phyloP scores from a whole-genome alignment of 129 eudicot species.

The Sambucus nigra region DNA sequence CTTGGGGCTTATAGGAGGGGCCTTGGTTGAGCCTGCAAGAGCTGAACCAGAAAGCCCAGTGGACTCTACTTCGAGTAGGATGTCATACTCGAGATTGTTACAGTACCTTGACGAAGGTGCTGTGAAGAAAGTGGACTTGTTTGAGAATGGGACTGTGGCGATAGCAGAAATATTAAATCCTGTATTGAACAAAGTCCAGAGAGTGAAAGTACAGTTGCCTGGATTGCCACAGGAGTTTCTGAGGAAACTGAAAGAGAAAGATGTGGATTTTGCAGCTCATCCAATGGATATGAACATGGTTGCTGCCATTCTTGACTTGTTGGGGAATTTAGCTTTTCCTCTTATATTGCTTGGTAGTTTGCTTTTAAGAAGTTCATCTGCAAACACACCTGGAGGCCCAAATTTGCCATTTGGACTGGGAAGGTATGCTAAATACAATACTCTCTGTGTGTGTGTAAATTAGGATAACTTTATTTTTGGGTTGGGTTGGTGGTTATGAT shows the following conservation, averaged over 20 bases:
- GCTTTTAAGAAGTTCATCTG: constrained; percentile 37
- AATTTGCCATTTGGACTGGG: constrained; percentile 73
- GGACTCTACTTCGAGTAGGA: constrained; percentile 42
- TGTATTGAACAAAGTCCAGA: constrained; percentile 41
- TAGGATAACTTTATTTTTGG: no score
- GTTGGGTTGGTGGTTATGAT: no score
- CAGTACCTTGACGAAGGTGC: constrained; percentile 59
- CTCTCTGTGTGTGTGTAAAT: no score
- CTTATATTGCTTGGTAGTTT: constrained; percentile 48
- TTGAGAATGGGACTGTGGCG: constrained; percentile 52
- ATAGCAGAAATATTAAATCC: constrained; percentile 58
- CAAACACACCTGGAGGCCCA: constrained; percentile 60
- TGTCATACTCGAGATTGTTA: constrained; percentile 75
- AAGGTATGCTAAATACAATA: constrained; percentile 32
- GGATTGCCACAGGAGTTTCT: constrained; percentile 51
- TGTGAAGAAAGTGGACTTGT: constrained; percentile 67
- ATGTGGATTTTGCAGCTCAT: constrained; percentile 72
- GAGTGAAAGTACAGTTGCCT: constrained; percentile 71
- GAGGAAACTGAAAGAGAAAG: constrained; percentile 52
- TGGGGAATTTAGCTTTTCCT: constrained; percentile 69
- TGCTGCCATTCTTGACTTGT: constrained; percentile 38
- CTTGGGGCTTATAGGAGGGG: constrained; percentile 31
- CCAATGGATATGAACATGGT: constrained; percentile 31
- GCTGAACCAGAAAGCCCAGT: constrained; percentile 45
- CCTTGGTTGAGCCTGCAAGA: constrained; percentile 32